Percentiles rank a stretch among this genome's conserved stretches.
phyloP scores from a whole-genome alignment of 306 rosid genomes.

The Rosa lucieae region DNA sequence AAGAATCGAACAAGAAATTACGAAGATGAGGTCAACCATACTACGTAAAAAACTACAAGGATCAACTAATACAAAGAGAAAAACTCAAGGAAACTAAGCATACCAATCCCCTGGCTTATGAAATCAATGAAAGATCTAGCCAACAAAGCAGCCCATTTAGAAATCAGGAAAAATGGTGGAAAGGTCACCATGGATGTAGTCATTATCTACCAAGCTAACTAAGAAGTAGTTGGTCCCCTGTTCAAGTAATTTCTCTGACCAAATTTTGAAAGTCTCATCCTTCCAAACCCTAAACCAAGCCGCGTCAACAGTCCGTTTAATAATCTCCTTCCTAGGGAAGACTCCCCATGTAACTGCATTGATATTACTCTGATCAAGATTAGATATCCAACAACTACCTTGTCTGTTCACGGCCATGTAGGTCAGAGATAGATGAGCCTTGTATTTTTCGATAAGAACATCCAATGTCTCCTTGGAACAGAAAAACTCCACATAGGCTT shows the following conservation, averaged over 20 bases:
- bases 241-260: constrained; percentile 85
- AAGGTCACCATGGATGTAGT: constrained; percentile 61
- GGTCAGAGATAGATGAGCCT: constrained; percentile 53
- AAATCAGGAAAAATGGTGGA: constrained; percentile 59
- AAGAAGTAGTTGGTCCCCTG: constrained; percentile 83
- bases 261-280: constrained; percentile 88
- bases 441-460: constrained; percentile 54
- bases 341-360: constrained; percentile 96
- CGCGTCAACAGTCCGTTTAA: constrained; percentile 81
- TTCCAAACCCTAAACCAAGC: constrained; percentile 77
- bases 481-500: constrained; percentile 40
- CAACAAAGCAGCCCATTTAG: constrained; percentile 34
- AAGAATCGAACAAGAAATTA: too few species aligned
- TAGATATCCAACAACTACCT: constrained; percentile 35
- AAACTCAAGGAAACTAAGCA: too few species aligned
- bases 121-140: too few species aligned
- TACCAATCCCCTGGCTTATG: too few species aligned
- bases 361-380: too few species aligned
- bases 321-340: constrained; percentile 61
- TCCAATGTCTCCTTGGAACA: constrained; percentile 75
- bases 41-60: too few species aligned
- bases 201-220: constrained; percentile 96
- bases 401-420: constrained; percentile 76
- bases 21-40: too few species aligned
- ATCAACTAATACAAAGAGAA: too few species aligned